These are phyloP conservation scores for Dioscorea dumetorum DNA, from an alignment of 106 monocot species.

Conservation along the genomic window DNA sequence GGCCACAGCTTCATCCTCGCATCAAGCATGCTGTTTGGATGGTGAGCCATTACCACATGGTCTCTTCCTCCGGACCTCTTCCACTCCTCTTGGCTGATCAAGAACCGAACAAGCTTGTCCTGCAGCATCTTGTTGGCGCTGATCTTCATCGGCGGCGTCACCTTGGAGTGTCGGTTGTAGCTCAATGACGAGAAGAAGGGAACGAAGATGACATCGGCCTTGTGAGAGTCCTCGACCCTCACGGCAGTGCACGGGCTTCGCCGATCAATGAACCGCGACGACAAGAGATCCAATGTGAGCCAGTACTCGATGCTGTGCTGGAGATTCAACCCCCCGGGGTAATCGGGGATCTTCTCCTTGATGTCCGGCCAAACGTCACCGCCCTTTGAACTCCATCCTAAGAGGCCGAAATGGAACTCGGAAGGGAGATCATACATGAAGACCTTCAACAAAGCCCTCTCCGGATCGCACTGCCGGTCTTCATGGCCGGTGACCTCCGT, in stretches of 20 bases:
- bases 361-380: constrained; percentile 55
- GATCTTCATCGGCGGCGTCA: constrained; percentile 21
- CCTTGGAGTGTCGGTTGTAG: constrained; percentile 58
- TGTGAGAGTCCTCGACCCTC: constrained; percentile 40
- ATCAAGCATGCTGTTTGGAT: constrained; percentile 79
- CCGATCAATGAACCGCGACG: constrained; percentile 27
- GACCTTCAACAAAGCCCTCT: constrained; percentile 40
- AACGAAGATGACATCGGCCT: constrained; percentile 70
- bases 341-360: constrained; percentile 20
- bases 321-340: constrained; percentile 72
- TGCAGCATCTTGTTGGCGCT: constrained; percentile 51
- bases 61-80: constrained; percentile 57
- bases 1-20: constrained; percentile 53
- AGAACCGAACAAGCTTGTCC: constrained; percentile 38
- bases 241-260: constrained; percentile 34
- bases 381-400: constrained; percentile 40
- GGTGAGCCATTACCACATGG: constrained; percentile 69
- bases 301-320: constrained; percentile 83
- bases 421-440: constrained; percentile 76
- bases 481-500: not conserved
- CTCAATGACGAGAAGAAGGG: constrained; percentile 82
- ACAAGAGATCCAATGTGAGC: constrained; percentile 72
- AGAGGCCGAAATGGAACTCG: constrained; percentile 69
- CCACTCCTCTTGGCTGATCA: constrained; percentile 48
- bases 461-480: constrained; percentile 26